Percentiles rank a stretch among this genome's conserved stretches.
These are phyloP conservation scores for Castanea crenata DNA, from an alignment of 306 rosid species.

Conservation along the genomic window DNA sequence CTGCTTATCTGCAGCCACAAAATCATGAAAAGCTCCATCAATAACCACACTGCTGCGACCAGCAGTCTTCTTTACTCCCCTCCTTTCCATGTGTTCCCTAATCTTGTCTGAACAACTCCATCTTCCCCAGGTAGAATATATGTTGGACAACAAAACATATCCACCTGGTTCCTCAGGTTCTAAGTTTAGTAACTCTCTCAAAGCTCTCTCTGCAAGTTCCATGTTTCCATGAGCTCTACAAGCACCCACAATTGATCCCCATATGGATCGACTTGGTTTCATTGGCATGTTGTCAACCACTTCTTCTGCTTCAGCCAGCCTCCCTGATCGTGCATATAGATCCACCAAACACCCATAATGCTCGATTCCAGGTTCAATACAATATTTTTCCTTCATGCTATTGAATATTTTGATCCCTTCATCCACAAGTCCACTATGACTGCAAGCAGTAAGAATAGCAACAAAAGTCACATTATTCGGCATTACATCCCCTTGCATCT, in stretches of 20 bases:
- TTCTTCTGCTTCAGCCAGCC: constrained; percentile 37
- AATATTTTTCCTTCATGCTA: constrained; percentile 34
- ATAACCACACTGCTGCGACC: constrained; percentile 43
- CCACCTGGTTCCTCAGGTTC: constrained; percentile 57
- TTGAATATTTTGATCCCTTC: constrained; percentile 43
- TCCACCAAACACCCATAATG: constrained; percentile 63
- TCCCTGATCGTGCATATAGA: constrained; percentile 44
- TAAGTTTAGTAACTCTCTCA: constrained; percentile 33
- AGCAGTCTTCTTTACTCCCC: constrained; percentile 53
- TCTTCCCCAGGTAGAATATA: constrained; percentile 46
- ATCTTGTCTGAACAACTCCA: constrained; percentile 46
- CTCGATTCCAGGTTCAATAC: constrained; percentile 43
- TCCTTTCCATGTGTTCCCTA: constrained; percentile 46
- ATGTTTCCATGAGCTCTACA: constrained; percentile 43
- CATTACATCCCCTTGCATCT: constrained; percentile 37
- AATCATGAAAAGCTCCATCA: constrained; percentile 42
- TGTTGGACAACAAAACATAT: constrained; percentile 47
- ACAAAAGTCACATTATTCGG: constrained; percentile 51
- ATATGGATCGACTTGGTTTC: constrained; percentile 41
- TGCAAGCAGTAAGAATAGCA: constrained; percentile 52
- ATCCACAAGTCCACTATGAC: constrained; percentile 50
- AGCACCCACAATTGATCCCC: constrained; percentile 58
- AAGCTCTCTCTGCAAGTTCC: constrained; percentile 49
- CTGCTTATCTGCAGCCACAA: constrained; percentile 38
- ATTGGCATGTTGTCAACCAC: constrained; percentile 50